Evolutionary conservation across 2,329 filamentous ascomycete genomes (phyloP).

Genomic region (Penicillium sp.): DNA sequence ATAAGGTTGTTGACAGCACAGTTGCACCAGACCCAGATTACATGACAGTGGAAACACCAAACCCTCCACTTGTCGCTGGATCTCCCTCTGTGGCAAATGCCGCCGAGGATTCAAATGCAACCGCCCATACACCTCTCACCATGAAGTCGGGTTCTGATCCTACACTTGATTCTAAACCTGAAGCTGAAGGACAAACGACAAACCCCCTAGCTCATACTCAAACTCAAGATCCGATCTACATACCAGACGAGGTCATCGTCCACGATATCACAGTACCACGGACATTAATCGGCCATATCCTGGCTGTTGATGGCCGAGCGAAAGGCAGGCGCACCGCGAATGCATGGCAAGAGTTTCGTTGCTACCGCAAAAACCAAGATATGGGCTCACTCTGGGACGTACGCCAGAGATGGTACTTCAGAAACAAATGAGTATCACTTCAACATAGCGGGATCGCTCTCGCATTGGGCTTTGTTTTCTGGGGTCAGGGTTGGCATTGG

Average conservation of each 20-base stretch:
- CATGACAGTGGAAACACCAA: neutral
- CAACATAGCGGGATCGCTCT: neutral
- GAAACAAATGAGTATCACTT: slow-evolving; percentile 8
- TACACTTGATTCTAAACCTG: neutral
- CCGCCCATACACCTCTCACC: neutral
- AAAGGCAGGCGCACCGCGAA: slow-evolving; percentile 34
- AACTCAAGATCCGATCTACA: neutral
- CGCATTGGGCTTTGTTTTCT: neutral
- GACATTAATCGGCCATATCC: slow-evolving; percentile 34
- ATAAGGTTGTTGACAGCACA: neutral
- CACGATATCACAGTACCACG: slow-evolving; percentile 29
- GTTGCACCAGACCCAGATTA: neutral
- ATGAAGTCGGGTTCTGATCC: neutral
- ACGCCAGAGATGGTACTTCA: slow-evolving; percentile 41
- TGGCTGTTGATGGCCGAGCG: slow-evolving; percentile 43
- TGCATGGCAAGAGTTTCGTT: slow-evolving; percentile 47
- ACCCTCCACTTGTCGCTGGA: neutral
- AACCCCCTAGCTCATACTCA: neutral
- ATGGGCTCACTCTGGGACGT: slow-evolving; percentile 48
- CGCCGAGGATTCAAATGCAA: neutral
- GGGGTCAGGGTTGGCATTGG: too few relatives aligned
- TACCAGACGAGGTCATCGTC: slow-evolving; percentile 26
- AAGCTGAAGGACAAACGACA: neutral
- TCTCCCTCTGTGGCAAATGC: neutral
- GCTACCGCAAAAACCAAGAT: slow-evolving; percentile 46